Conservation (phyloP, 1,284 basidiomycete species). For the Boletus semigastroideus region DNA sequence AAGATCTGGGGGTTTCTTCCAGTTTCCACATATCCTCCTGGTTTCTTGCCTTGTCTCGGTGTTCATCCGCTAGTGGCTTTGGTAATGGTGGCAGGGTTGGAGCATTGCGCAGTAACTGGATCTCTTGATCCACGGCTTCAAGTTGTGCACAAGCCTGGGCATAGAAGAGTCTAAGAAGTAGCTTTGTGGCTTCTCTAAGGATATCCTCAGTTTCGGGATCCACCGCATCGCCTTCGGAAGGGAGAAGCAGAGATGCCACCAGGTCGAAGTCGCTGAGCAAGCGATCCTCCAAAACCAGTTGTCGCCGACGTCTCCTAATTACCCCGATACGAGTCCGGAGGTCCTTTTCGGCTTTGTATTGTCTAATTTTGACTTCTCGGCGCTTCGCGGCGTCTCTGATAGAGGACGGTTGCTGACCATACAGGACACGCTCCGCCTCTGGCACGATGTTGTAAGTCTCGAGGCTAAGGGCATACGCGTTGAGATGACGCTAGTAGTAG, state of each 20-base stretch:
- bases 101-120: conserved; percentile 65
- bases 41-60: conserved; percentile 37
- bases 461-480: conserved; percentile 55
- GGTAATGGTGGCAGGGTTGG: conserved; percentile 42
- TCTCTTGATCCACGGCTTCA: conserved; percentile 71
- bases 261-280: conserved; percentile 55
- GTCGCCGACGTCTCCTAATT: conserved; percentile 52
- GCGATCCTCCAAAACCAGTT: conserved; percentile 35
- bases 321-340: conserved; percentile 65
- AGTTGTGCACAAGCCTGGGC: conserved; percentile 70
- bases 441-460: conserved; percentile 72
- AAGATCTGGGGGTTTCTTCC: conserved; percentile 50
- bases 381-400: conserved; percentile 66
- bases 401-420: conserved; percentile 45
- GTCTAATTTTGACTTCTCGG: conserved; percentile 85
- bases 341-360: conserved; percentile 84
- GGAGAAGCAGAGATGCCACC: conserved; percentile 59
- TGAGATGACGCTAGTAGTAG: conserved; percentile 52
- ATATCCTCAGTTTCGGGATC: conserved; percentile 63
- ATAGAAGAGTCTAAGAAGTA: conserved; percentile 74
- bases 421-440: conserved; percentile 57
- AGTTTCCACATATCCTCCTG: conserved; percentile 76
- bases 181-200: conserved; percentile 63
- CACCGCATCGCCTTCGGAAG: conserved; percentile 48
- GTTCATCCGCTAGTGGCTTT: conserved; percentile 37